Conservation (phyloP, 2,329 filamentous ascomycete genomes). For the Botrytis fabae region DNA sequence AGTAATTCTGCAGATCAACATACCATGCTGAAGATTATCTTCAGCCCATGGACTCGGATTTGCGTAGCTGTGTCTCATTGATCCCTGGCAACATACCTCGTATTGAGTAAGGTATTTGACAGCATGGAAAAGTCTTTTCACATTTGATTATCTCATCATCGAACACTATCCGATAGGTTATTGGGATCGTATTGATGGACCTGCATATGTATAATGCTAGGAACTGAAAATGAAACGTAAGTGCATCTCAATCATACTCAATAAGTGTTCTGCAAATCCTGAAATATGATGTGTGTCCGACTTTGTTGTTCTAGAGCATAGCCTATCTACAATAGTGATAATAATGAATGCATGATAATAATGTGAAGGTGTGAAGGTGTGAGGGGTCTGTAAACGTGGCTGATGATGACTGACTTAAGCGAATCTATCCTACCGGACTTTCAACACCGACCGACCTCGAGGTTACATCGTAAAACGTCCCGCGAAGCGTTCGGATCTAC, state of each 20-base stretch:
- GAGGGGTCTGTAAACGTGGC: neutral
- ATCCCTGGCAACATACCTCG: constrained; percentile 2
- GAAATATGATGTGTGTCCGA: neutral
- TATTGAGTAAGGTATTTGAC: constrained; percentile 4
- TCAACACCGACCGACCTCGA: neutral
- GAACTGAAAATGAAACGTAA: constrained; percentile 15
- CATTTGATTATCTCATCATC: neutral
- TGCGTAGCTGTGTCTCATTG: neutral
- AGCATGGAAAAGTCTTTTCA: neutral
- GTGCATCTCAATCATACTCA: constrained; percentile 13
- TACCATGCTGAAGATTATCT: constrained; percentile 1
- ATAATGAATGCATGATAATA: neutral
- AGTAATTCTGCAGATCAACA: neutral
- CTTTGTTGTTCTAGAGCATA: neutral
- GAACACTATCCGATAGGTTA: constrained; percentile 4
- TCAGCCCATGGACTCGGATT: constrained; percentile 19
- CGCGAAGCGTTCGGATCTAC: neutral
- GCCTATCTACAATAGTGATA: constrained; percentile 2
- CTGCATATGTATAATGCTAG: constrained; percentile 9
- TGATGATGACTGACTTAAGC: constrained; percentile 12
- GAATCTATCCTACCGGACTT: constrained; percentile 9
- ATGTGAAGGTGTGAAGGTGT: neutral
- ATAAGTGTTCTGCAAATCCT: neutral
- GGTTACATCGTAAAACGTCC: constrained; percentile 2
- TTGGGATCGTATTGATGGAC: constrained; percentile 12